These are phyloP conservation scores for Hypoxylon sp. DNA, from an alignment of 2,329 filamentous ascomycete genomes.

Conservation along the genomic window DNA sequence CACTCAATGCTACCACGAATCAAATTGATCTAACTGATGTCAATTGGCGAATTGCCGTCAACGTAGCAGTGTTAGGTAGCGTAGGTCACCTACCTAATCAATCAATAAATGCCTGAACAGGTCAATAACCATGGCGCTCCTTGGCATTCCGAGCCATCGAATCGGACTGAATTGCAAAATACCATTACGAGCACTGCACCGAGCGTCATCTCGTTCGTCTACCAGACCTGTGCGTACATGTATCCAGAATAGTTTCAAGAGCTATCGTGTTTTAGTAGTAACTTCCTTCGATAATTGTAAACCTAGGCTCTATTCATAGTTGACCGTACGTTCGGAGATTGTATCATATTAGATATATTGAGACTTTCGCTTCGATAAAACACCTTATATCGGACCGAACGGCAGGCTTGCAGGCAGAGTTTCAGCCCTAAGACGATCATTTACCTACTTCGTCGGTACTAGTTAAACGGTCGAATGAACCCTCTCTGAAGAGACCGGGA, in stretches of 20 bases:
- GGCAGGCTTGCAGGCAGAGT: slow-evolving; percentile 20
- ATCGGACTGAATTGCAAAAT: slow-evolving; percentile 6
- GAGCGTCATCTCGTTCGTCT: background rate
- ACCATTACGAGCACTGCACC: slow-evolving; percentile 2
- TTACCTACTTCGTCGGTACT: slow-evolving; percentile 1
- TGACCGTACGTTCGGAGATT: slow-evolving; percentile 17
- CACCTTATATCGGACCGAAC: slow-evolving; percentile 20
- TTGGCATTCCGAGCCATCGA: background rate
- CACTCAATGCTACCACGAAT: background rate
- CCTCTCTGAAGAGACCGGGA: slow-evolving; percentile 19
- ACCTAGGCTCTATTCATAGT: slow-evolving; percentile 10
- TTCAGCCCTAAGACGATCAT: slow-evolving; percentile 31
- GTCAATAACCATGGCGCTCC: background rate
- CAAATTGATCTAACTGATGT: background rate
- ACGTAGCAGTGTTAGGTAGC: background rate
- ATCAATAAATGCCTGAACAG: slow-evolving; percentile 3
- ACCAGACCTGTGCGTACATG: background rate
- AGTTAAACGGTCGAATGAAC: slow-evolving; percentile 21
- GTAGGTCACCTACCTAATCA: background rate
- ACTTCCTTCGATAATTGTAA: background rate
- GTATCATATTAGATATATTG: slow-evolving; percentile 29
- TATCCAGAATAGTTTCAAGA: background rate
- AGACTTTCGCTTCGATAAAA: slow-evolving; percentile 32
- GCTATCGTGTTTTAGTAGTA: background rate
- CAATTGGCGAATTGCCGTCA: background rate